A percentile compares a stretch with the other conserved stretches of the same genome.
Evolutionary conservation across 257 asterid species (phyloP).

Genomic region (Solanum rostratum): DNA sequence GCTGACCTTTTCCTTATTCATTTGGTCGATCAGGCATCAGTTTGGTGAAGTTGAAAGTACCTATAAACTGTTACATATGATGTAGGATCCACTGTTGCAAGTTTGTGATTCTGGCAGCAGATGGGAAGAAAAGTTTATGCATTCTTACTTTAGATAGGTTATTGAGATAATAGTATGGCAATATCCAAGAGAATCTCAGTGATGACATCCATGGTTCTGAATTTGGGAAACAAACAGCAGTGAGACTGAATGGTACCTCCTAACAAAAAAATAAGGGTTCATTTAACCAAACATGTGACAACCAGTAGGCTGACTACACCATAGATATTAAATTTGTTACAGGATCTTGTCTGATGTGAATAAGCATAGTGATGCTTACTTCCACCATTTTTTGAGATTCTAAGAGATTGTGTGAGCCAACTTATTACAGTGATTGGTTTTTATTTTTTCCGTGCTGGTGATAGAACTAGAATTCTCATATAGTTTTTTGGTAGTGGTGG

Average conservation of each 20-base stretch:
- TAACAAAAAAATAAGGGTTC: not conserved
- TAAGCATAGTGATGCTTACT: not conserved
- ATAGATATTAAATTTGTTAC: not conserved
- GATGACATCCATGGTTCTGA: not conserved
- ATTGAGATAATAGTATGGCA: not conserved
- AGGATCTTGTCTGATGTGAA: not conserved
- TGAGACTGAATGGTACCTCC: not conserved
- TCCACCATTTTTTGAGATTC: not conserved
- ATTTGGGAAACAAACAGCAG: not conserved
- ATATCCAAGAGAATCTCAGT: not conserved
- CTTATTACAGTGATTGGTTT: not conserved
- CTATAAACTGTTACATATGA: not conserved
- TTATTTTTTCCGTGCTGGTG: not conserved
- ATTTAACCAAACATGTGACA: not conserved
- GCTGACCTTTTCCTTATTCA: not conserved
- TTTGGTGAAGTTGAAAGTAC: not conserved
- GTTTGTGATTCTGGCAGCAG: not conserved
- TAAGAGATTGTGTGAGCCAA: not conserved
- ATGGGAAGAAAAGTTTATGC: not conserved
- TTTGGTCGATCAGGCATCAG: not conserved
- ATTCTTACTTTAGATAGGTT: not conserved
- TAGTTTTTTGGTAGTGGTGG: not conserved
- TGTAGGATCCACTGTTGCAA: not conserved
- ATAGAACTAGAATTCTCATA: not conserved
- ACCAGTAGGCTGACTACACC: not conserved